Evolutionary conservation across 1,284 basidiomycete species (phyloP).

Genomic region (Pascua guehoae): DNA sequence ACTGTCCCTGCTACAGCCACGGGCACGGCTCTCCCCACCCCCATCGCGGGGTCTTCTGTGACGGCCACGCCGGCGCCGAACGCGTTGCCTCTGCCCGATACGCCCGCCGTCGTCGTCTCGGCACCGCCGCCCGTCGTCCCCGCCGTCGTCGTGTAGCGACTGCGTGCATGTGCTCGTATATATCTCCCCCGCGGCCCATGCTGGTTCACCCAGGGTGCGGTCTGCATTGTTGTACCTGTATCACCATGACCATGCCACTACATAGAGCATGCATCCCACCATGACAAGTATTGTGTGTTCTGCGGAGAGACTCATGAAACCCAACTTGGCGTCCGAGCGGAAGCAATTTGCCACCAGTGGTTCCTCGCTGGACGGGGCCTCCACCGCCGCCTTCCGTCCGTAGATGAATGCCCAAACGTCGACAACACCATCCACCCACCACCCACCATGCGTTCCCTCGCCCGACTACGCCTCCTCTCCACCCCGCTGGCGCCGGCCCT

Average conservation of each 20-base stretch:
- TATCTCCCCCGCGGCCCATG: too few species aligned
- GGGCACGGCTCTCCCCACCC: conserved; percentile 1
- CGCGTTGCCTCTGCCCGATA: neutral
- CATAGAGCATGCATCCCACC: neutral
- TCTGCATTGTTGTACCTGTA: too few species aligned
- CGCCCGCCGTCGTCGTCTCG: conserved; percentile 4
- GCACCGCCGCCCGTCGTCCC: neutral
- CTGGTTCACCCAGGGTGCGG: too few species aligned
- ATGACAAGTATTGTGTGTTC: neutral
- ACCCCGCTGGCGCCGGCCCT: neutral
- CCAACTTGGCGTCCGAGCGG: neutral
- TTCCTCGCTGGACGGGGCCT: too few species aligned
- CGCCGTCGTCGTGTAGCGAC: conserved; percentile 1
- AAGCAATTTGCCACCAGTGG: conserved; percentile 1
- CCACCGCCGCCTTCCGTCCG: neutral
- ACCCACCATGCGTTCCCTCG: neutral
- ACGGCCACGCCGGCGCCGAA: neutral
- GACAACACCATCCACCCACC: neutral
- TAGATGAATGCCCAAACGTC: neutral
- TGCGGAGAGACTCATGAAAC: too few species aligned
- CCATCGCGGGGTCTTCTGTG: neutral
- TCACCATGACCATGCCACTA: neutral
- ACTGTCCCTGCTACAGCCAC: neutral
- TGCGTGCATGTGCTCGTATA: neutral
- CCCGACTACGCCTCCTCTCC: neutral